These are phyloP conservation scores for Withania somnifera DNA, from an alignment of 305 asterid genomes.

Conservation along the genomic window DNA sequence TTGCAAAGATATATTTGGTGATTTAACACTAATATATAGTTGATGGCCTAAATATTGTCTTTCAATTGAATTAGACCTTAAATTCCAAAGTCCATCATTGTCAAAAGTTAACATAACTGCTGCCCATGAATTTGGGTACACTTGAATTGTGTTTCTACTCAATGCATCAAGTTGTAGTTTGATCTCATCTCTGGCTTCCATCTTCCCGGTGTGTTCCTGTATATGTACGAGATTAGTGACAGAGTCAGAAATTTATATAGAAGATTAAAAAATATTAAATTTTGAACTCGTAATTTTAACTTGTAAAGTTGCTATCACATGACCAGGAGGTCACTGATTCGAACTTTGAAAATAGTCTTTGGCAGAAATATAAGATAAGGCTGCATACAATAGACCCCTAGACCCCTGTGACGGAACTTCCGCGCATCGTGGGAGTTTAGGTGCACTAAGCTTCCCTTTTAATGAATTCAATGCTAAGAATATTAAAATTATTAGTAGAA, in stretches of 20 bases:
- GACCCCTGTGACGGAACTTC: too few relatives aligned
- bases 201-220: constrained; percentile 56
- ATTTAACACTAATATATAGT: constrained; percentile 45
- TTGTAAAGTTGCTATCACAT: too few relatives aligned
- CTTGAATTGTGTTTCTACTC: constrained; percentile 63
- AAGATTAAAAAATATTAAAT: background rate
- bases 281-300: background rate
- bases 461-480: background rate
- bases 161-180: constrained; percentile 63
- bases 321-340: too few relatives aligned
- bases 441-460: too few relatives aligned
- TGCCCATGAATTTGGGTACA: constrained; percentile 65
- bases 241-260: background rate
- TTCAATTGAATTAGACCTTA: constrained; percentile 36
- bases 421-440: too few relatives aligned
- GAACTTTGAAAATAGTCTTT: too few relatives aligned
- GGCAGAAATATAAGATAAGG: too few relatives aligned
- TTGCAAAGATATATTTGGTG: constrained; percentile 40
- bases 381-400: too few relatives aligned
- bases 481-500: background rate
- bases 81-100: constrained; percentile 69
- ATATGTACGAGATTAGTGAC: background rate
- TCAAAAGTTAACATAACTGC: constrained; percentile 56
- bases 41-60: constrained; percentile 56
- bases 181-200: constrained; percentile 48